Conservation (phyloP, 257 asterid species). For the Jasminum sambac region DNA sequence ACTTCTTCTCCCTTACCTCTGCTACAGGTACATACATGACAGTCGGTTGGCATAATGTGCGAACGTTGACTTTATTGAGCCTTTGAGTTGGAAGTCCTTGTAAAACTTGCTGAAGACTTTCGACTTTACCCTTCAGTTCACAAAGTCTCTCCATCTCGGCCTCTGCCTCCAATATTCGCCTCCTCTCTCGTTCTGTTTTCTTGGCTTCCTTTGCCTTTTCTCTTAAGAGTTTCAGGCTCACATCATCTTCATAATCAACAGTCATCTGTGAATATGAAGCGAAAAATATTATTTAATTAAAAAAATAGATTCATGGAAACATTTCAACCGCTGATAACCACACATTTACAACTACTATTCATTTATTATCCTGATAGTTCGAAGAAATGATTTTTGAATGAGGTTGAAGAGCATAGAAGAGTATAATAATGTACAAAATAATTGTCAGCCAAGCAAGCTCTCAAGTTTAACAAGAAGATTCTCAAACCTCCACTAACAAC, state of each 20-base stretch:
- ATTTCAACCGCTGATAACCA: not conserved
- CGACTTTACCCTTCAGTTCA: constrained; percentile 62
- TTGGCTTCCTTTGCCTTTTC: constrained; percentile 66
- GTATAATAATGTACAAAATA: too few species aligned
- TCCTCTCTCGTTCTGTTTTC: constrained; percentile 43
- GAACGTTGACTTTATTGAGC: constrained; percentile 31
- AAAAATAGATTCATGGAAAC: constrained; percentile 1
- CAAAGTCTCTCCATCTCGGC: constrained; percentile 77
- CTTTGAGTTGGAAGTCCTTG: constrained; percentile 42
- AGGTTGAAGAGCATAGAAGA: too few species aligned
- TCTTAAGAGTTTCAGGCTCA: constrained; percentile 64
- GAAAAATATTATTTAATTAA: not conserved
- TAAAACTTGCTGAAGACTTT: constrained; percentile 50
- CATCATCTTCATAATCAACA: constrained; percentile 65
- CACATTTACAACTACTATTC: too few species aligned
- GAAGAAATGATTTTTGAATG: too few species aligned
- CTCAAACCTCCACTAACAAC: not conserved
- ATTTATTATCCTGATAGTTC: too few species aligned
- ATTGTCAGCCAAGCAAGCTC: too few species aligned
- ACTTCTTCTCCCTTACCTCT: constrained; percentile 69
- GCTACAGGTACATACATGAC: constrained; percentile 75
- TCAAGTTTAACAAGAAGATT: not conserved
- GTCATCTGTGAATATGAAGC: constrained; percentile 39
- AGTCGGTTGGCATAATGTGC: constrained; percentile 34
- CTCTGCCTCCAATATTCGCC: constrained; percentile 46